These are phyloP conservation scores for Ustilago tritici DNA, from an alignment of 1,284 basidiomycete genomes.

Conservation along the genomic window DNA sequence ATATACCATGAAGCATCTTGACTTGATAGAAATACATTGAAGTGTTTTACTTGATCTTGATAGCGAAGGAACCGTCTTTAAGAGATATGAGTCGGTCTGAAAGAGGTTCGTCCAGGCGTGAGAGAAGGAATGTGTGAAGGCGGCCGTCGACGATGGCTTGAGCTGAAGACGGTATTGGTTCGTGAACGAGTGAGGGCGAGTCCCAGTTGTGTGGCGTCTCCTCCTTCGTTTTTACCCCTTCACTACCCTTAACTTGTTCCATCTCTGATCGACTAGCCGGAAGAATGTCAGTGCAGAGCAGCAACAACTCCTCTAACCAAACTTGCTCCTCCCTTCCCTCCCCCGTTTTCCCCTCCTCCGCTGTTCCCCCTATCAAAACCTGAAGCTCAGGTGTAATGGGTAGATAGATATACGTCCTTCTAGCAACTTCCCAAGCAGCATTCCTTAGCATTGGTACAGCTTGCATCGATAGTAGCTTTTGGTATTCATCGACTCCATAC, in stretches of 20 bases:
- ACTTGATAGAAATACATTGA: too few relatives aligned
- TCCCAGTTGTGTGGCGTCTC: constrained; percentile 23
- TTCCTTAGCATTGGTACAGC: constrained; percentile 15
- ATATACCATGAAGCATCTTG: too few relatives aligned
- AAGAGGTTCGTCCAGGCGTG: constrained; percentile 9
- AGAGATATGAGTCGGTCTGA: constrained; percentile 10
- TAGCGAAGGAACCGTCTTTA: constrained; percentile 8
- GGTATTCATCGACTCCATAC: constrained; percentile 31
- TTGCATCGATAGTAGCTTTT: constrained; percentile 29
- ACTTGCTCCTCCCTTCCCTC: background rate
- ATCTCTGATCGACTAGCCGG: background rate
- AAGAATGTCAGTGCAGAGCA: constrained; percentile 19
- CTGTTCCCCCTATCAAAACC: background rate
- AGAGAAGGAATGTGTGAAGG: constrained; percentile 16
- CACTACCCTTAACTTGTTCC: background rate
- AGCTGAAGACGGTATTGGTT: background rate
- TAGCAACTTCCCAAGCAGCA: constrained; percentile 30
- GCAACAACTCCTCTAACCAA: constrained; percentile 14
- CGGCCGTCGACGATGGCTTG: constrained; percentile 2
- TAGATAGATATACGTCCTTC: constrained; percentile 39
- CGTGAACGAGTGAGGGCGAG: background rate
- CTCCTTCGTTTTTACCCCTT: background rate
- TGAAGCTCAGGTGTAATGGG: constrained; percentile 13
- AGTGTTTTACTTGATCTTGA: constrained; percentile 26
- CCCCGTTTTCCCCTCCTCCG: background rate